Evolutionary conservation across 306 rosid genomes (phyloP), one percentile per base, ranked within the genome.

Genomic region (Acacia confusa): DNA sequence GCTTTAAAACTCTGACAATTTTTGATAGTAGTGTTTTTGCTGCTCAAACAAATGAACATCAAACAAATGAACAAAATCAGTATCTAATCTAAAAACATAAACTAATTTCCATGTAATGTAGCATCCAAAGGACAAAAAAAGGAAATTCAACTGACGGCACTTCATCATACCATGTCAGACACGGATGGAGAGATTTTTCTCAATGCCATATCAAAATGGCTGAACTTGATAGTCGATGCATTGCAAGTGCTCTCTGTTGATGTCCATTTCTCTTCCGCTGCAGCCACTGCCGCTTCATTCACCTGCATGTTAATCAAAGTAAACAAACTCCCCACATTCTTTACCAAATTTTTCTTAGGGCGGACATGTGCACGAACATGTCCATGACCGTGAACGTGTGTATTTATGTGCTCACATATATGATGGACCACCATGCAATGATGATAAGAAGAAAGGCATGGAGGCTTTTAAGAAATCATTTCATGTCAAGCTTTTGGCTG

Each of bases 211-310:
- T 79, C 85, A 68, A 88, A 86, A 82, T 88, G 91, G 25, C 76
- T 55, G 24, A 70, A 25, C 55, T 68, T 86, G 84, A 86, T 81
- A 50, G 78, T 80, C 9, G 0, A 14, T 32, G 45, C 20, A 43
- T 5, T 79, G 1, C 32, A 50, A 69, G 76, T 82, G 72, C 72
- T 81, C 77, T 79, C 84, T 1, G 47, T 22, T 14, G 85, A 85
- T 25, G 64, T 9, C 36, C 27, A 83, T n/a, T 81, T 86, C 82
- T 91, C 97, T 15, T 90, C 88, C n/a, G 86, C 86, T 67, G 97
- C 96, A 81, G 85, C 82, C 92, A 86, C 84, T 17, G 85, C 91
- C n/a, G 98, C 97, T 83, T 94, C 92, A 17, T 89, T 78, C 86
- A 90, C 84, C 98, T 94, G 84, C 43, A 75, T 22, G 82, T 14